Evolutionary conservation across 176 grass and related monocot genomes (phyloP).

Genomic region (Alopecurus myosuroides): DNA sequence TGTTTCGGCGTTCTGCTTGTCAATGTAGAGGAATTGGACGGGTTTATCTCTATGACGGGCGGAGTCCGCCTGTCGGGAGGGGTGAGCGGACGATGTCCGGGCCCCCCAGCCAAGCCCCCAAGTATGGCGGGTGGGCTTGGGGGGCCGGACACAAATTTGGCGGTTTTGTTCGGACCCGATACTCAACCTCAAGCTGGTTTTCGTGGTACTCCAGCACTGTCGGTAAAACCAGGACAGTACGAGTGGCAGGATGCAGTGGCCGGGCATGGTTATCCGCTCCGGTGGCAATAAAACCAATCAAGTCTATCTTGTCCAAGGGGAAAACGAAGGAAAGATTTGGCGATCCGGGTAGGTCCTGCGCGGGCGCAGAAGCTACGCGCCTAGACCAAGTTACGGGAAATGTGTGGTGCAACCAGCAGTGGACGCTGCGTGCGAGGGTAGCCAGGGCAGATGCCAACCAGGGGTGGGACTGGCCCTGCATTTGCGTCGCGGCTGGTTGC

Average conservation of each 20-base stretch:
- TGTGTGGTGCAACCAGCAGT: not conserved
- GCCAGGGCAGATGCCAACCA: not conserved
- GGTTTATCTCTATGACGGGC: too few relatives aligned
- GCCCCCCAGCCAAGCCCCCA: too few relatives aligned
- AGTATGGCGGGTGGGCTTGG: too few relatives aligned
- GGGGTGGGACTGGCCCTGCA: not conserved
- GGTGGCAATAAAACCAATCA: not conserved
- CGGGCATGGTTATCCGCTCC: not conserved
- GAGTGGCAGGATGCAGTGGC: not conserved
- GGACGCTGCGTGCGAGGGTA: not conserved
- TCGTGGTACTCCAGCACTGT: too few relatives aligned
- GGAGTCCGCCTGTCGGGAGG: too few relatives aligned
- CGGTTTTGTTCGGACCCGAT: too few relatives aligned
- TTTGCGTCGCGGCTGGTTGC: slow-evolving; percentile 2
- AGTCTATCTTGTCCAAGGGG: not conserved
- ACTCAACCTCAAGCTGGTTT: too few relatives aligned
- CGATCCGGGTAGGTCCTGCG: not conserved
- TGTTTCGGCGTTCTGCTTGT: too few relatives aligned
- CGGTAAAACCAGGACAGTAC: not conserved
- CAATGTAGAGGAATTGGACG: too few relatives aligned
- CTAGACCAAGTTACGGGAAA: not conserved
- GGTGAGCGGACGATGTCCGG: too few relatives aligned
- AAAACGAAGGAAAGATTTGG: not conserved
- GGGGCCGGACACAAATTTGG: too few relatives aligned
- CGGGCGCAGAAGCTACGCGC: not conserved